Evolutionary conservation across 2,329 filamentous ascomycete species (phyloP).

Genomic region (Ophiostoma novo-ulmi): DNA sequence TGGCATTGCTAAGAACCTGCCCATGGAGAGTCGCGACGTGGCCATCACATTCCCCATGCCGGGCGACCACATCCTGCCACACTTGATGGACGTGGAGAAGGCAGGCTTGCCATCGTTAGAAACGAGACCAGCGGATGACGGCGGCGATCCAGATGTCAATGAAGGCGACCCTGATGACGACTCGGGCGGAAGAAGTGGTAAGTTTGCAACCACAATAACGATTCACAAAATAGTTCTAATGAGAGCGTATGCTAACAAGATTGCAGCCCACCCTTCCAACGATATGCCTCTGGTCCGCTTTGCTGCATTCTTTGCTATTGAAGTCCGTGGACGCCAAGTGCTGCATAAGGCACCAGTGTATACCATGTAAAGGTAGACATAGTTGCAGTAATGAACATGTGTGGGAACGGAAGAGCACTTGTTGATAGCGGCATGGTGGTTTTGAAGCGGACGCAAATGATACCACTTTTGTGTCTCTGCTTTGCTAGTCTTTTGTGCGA

Average conservation of each 20-base stretch:
- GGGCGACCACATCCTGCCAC: slow-evolving; percentile 61
- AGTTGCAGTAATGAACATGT: not conserved
- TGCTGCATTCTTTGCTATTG: slow-evolving; percentile 67
- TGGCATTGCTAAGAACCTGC: slow-evolving; percentile 77
- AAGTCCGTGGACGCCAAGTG: slow-evolving; percentile 71
- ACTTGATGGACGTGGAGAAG: slow-evolving; percentile 86
- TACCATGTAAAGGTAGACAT: slow-evolving; percentile 40
- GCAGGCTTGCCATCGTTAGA: slow-evolving; percentile 57
- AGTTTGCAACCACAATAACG: slow-evolving; percentile 1
- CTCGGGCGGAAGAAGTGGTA: slow-evolving; percentile 28
- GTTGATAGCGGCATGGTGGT: not conserved
- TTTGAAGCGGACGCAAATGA: not conserved
- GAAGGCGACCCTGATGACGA: slow-evolving; percentile 37
- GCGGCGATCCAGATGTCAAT: slow-evolving; percentile 36
- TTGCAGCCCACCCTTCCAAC: slow-evolving; percentile 37
- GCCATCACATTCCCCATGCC: slow-evolving; percentile 80
- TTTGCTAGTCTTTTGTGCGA: not conserved
- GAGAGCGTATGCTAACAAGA: not conserved
- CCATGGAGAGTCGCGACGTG: slow-evolving; percentile 86
- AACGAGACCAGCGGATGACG: slow-evolving; percentile 37
- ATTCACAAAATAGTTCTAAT: not conserved
- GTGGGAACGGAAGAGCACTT: not conserved
- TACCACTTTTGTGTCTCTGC: not conserved
- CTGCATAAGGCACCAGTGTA: slow-evolving; percentile 72
- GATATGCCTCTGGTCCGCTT: slow-evolving; percentile 61